phyloP scores from a whole-genome alignment of 2,329 filamentous ascomycete genomes.

The Escovopsis sp. region DNA sequence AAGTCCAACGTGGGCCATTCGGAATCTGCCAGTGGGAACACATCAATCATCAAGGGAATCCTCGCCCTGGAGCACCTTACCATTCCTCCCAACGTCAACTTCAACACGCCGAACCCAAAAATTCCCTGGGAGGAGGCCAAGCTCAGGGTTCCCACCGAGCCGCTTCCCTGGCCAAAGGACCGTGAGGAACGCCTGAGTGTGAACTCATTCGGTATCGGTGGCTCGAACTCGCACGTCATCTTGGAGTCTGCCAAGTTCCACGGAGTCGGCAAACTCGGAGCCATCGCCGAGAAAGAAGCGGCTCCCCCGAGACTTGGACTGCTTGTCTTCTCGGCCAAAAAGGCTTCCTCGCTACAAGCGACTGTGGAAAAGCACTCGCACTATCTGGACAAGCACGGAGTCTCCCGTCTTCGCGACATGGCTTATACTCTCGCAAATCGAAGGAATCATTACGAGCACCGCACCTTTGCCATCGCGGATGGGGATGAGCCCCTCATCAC shows the following conservation, averaged over 20 bases:
- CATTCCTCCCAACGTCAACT: slow-evolving; percentile 21
- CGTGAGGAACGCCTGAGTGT: slow-evolving; percentile 8
- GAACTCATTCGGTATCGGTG: slow-evolving; percentile 16
- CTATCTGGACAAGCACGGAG: slow-evolving; percentile 14
- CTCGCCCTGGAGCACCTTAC: slow-evolving; percentile 10
- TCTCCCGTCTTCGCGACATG: slow-evolving; percentile 12
- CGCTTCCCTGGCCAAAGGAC: slow-evolving; percentile 4
- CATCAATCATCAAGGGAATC: slow-evolving; percentile 16
- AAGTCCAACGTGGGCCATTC: slow-evolving; percentile 20
- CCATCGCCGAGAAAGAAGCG: neutral
- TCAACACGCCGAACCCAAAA: neutral
- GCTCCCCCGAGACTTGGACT: neutral
- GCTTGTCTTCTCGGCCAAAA: slow-evolving; percentile 8
- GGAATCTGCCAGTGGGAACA: slow-evolving; percentile 15
- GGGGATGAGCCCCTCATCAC: neutral
- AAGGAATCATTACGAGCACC: slow-evolving; percentile 8
- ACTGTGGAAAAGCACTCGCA: slow-evolving; percentile 4
- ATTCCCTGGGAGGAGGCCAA: neutral
- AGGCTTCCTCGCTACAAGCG: slow-evolving; percentile 5
- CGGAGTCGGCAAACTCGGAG: neutral
- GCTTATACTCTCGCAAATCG: slow-evolving; percentile 16
- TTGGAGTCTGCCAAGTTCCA: slow-evolving; percentile 6
- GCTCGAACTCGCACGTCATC: slow-evolving; percentile 14
- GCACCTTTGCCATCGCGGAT: slow-evolving; percentile 9
- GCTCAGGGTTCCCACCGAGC: neutral